These are phyloP conservation scores for Melaleuca alternifolia DNA, from an alignment of 345 rosid genomes.

Conservation along the genomic window DNA sequence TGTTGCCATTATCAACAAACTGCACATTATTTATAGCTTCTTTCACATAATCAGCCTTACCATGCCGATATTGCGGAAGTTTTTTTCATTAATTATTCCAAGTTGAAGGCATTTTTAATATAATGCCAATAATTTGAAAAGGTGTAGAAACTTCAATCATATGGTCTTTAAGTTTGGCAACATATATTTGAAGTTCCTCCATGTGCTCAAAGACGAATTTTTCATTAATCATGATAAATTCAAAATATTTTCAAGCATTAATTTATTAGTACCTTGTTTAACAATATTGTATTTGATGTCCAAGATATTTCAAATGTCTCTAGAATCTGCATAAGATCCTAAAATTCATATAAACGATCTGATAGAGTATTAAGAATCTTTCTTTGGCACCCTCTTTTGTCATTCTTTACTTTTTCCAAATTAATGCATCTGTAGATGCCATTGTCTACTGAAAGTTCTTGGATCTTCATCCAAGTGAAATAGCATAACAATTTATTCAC, in stretches of 20 bases:
- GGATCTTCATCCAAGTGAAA: neutral
- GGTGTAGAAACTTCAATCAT: neutral
- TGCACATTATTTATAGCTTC: neutral
- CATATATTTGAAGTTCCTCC: neutral
- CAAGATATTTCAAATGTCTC: neutral
- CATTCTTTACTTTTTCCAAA: no score
- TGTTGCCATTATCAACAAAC: neutral
- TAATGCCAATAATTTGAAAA: no score
- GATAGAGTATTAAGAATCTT: neutral
- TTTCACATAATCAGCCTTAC: neutral
- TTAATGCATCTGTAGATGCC: neutral
- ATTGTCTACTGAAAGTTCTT: no score
- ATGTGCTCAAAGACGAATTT: neutral
- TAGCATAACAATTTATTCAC: no score
- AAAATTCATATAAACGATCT: no score
- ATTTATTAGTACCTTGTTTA: no score
- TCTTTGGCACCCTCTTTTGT: neutral
- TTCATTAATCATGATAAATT: neutral
- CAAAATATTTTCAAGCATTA: no score
- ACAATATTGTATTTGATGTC: no score
- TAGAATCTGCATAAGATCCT: no score
- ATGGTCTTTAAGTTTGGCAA: neutral
- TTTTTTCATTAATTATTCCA: no score
- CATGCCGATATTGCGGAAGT: no score
- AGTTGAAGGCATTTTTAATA: neutral